Evolutionary conservation across 2,329 filamentous ascomycete species (phyloP).

Genomic region (Biscogniauxia sp.): DNA sequence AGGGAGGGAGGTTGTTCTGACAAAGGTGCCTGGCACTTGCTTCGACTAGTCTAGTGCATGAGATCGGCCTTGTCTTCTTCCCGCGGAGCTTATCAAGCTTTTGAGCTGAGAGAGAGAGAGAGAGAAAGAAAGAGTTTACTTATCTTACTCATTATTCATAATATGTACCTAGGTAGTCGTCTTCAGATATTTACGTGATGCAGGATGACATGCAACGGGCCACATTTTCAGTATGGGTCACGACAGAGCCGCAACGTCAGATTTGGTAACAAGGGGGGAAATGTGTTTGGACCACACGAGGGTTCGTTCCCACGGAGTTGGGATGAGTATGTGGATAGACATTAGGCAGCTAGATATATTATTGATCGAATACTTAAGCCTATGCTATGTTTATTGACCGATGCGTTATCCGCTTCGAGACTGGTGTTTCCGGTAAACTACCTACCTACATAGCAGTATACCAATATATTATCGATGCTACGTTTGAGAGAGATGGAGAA

Average conservation of each 20-base stretch:
- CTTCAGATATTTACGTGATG: conserved; percentile 8
- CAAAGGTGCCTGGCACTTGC: not conserved
- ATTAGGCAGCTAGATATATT: no score
- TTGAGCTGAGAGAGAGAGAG: not conserved
- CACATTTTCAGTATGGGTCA: conserved; percentile 10
- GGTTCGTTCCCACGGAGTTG: not conserved
- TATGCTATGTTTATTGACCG: not conserved
- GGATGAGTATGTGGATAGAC: not conserved
- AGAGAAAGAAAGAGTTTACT: not conserved
- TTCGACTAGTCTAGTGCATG: conserved; percentile 14
- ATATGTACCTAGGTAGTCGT: not conserved
- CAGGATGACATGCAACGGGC: not conserved
- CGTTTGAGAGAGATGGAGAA: conserved; percentile 10
- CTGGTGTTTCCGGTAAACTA: conserved; percentile 11
- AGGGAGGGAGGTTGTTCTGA: not conserved
- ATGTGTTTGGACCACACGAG: conserved; percentile 11
- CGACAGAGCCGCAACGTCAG: conserved; percentile 24
- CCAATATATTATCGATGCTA: conserved; percentile 6
- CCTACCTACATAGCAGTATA: no score
- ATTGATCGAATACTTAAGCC: conserved; percentile 9
- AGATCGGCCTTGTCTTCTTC: conserved; percentile 12
- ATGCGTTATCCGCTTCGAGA: not conserved
- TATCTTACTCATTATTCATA: conserved; percentile 4
- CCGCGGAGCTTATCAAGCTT: conserved; percentile 2
- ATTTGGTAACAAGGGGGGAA: conserved; percentile 13